Percentiles rank a stretch among this genome's conserved stretches.
Evolutionary conservation across 495 filamentous ascomycete species (phyloP).

Genomic region (Lentithecium fluviatile): DNA sequence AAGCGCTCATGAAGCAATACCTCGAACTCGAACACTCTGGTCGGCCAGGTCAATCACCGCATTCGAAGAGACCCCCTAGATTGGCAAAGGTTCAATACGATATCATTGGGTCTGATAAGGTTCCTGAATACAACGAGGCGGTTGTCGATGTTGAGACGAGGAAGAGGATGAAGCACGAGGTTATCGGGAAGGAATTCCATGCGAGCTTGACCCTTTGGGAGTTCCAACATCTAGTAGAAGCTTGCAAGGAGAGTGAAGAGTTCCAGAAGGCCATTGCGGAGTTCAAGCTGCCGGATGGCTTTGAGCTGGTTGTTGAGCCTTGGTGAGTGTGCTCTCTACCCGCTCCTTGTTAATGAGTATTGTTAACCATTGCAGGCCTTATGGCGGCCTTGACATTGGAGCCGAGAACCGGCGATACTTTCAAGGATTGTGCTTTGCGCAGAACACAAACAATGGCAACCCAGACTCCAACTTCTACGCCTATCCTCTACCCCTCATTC

Average conservation of each 20-base stretch:
- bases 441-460: slow-evolving; percentile 50
- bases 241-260: slow-evolving; percentile 58
- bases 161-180: slow-evolving; percentile 50
- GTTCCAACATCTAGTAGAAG: slow-evolving; percentile 57
- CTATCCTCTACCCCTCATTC: slow-evolving; percentile 57
- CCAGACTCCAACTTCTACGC: slow-evolving; percentile 57
- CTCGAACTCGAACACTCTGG: slow-evolving; percentile 54
- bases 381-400: slow-evolving; percentile 58
- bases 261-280: slow-evolving; percentile 62
- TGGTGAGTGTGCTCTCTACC: slow-evolving; percentile 41
- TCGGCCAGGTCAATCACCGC: slow-evolving; percentile 44
- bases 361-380: slow-evolving; percentile 47
- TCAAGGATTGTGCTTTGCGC: slow-evolving; percentile 55
- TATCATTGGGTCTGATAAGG: slow-evolving; percentile 56
- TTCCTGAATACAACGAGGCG: slow-evolving; percentile 61
- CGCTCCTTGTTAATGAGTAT: background rate
- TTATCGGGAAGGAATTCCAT: slow-evolving; percentile 60
- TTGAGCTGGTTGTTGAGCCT: slow-evolving; percentile 65
- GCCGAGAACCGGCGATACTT: slow-evolving; percentile 58
- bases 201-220: slow-evolving; percentile 64
- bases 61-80: slow-evolving; percentile 54
- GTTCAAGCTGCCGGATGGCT: slow-evolving; percentile 62
- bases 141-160: slow-evolving; percentile 58
- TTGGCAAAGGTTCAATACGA: slow-evolving; percentile 67
- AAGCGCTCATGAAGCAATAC: slow-evolving; percentile 49